Conservation (phyloP, 768 basidiomycete species). For the Lentinula boryana region DNA sequence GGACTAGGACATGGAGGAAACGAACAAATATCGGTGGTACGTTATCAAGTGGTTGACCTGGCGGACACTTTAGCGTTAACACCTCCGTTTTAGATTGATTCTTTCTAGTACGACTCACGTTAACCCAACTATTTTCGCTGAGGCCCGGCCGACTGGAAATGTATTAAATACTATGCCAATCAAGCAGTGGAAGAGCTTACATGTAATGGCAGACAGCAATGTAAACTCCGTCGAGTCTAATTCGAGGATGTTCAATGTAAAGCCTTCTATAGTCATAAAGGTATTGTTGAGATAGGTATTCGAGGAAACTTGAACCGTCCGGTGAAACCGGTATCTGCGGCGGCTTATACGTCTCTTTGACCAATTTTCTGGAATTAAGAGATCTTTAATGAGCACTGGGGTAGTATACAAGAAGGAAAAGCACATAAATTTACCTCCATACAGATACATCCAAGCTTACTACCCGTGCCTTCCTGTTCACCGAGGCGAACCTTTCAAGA, state of each 20-base stretch:
- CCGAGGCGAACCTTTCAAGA: constrained; percentile 72
- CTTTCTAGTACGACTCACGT: constrained; percentile 40
- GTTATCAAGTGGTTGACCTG: constrained; percentile 84
- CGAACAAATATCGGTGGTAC: constrained; percentile 88
- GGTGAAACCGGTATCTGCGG: constrained; percentile 64
- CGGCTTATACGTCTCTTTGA: constrained; percentile 59
- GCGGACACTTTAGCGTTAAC: constrained; percentile 4
- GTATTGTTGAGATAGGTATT: constrained; percentile 2
- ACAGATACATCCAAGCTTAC: constrained; percentile 63
- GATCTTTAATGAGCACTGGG: not conserved
- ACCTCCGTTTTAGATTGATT: constrained; percentile 6
- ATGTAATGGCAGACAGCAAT: constrained; percentile 89
- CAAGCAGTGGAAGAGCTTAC: constrained; percentile 32
- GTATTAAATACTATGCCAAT: constrained; percentile 7
- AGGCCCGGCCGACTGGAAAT: constrained; percentile 58
- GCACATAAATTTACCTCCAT: constrained; percentile 47
- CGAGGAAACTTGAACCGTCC: constrained; percentile 10
- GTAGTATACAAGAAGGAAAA: not conserved
- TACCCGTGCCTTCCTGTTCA: constrained; percentile 70
- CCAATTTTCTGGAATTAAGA: constrained; percentile 48
- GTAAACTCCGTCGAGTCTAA: constrained; percentile 85
- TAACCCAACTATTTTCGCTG: constrained; percentile 84
- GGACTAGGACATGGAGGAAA: not conserved
- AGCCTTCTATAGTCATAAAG: constrained; percentile 61
- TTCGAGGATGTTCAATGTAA: constrained; percentile 78